Evolutionary conservation across 805 yeast genomes (phyloP).

Genomic region (Sungouiozyma ichnusensis): DNA sequence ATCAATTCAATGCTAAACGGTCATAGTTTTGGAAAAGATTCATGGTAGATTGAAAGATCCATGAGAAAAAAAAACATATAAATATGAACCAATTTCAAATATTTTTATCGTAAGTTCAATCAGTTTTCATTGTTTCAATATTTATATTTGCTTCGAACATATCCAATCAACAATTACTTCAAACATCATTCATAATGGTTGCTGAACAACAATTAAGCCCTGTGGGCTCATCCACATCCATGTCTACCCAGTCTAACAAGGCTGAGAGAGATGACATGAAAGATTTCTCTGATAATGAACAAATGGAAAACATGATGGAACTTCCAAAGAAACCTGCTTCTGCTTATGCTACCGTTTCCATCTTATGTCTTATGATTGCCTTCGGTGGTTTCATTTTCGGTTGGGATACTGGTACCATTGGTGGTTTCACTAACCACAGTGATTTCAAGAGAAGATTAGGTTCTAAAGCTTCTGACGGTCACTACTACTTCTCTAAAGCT

Average conservation of each 20-base stretch:
- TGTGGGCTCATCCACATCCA: constrained; percentile 13
- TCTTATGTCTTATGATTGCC: constrained; percentile 26
- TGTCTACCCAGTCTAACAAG: constrained; percentile 25
- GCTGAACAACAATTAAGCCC: constrained; percentile 8
- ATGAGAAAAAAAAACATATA: neutral
- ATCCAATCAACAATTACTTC: neutral
- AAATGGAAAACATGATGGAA: constrained; percentile 4
- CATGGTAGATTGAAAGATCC: neutral
- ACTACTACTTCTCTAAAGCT: constrained; percentile 32
- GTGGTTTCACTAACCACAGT: constrained; percentile 59
- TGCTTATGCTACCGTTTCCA: constrained; percentile 27
- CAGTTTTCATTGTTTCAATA: neutral
- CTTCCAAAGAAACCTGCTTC: constrained; percentile 29
- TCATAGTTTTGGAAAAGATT: no score
- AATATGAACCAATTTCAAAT: neutral
- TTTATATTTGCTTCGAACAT: neutral
- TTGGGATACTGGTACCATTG: constrained; percentile 71
- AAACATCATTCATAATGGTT: constrained; percentile 3
- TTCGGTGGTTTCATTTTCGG: constrained; percentile 40
- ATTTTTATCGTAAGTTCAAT: neutral
- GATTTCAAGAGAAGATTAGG: constrained; percentile 48
- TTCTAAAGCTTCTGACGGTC: constrained; percentile 31
- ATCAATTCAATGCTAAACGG: no score
- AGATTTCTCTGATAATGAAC: constrained; percentile 4
- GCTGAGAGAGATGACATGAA: constrained; percentile 22